These are phyloP conservation scores for Boletus tomentosulus DNA, from an alignment of 768 basidiomycete species.

Conservation along the genomic window DNA sequence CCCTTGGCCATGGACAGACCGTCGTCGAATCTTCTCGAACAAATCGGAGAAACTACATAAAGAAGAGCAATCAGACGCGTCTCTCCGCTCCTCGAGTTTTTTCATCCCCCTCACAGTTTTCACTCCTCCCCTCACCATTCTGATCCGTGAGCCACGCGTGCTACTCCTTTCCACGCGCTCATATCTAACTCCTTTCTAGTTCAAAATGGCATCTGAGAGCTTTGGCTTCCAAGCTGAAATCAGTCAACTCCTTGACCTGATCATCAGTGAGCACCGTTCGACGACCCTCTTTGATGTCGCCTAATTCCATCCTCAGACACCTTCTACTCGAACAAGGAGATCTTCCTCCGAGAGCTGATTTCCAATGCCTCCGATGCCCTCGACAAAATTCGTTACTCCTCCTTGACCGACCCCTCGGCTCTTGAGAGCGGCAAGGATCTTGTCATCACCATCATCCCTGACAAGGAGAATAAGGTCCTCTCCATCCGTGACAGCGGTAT, in stretches of 20 bases:
- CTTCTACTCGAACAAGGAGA: conserved; percentile 99
- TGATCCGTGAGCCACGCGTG: conserved; percentile 13
- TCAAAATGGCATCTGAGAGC: conserved; percentile 72
- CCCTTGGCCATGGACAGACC: conserved; percentile 1
- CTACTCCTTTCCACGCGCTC: neutral
- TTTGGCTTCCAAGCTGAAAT: conserved; percentile 99
- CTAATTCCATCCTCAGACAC: conserved; percentile 58
- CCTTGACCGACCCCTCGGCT: conserved; percentile 86
- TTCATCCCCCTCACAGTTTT: conserved; percentile 12
- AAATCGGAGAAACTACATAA: conserved; percentile 34
- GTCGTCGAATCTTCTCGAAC: conserved; percentile 46
- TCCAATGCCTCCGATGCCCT: conserved; percentile 97
- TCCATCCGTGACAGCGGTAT: conserved; percentile 93
- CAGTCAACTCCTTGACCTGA: conserved; percentile 95
- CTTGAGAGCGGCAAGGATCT: conserved; percentile 93
- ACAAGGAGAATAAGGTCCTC: conserved; percentile 94
- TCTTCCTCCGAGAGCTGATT: conserved; percentile 98
- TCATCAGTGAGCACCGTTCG: conserved; percentile 73
- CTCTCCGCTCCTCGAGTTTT: neutral
- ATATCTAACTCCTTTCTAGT: conserved; percentile 17
- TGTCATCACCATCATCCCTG: conserved; percentile 88
- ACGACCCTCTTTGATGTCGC: neutral
- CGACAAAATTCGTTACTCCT: conserved; percentile 98
- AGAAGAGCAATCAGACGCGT: conserved; percentile 22
- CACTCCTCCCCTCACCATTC: conserved; percentile 4